Percentiles rank a stretch among this genome's conserved stretches.
These are phyloP conservation scores for Paraphysoderma sedebokerense DNA, from an alignment of 371 early-diverging fungal genomes.

Conservation along the genomic window DNA sequence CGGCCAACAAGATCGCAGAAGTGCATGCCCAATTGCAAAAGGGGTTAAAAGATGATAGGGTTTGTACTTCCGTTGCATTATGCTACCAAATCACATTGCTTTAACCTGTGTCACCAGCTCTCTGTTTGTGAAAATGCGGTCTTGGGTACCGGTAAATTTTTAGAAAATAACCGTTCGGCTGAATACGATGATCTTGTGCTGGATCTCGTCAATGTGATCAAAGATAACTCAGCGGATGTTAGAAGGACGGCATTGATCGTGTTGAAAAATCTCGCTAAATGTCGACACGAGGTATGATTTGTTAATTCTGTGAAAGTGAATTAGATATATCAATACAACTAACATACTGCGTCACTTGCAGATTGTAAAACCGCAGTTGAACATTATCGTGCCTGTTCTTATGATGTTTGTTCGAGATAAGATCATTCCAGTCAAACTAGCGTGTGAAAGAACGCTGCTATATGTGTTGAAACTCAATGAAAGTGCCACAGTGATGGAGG, in stretches of 20 bases:
- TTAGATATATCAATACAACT: not conserved
- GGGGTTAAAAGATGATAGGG: too few relatives aligned
- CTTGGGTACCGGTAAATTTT: too few relatives aligned
- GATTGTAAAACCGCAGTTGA: conserved; percentile 24
- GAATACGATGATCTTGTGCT: too few relatives aligned
- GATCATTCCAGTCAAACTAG: conserved; percentile 58
- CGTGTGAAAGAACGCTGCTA: conserved; percentile 58
- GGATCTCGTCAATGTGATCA: conserved; percentile 20
- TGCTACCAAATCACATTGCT: too few relatives aligned
- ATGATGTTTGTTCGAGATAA: conserved; percentile 58
- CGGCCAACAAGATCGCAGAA: too few relatives aligned
- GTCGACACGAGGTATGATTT: conserved; percentile 6
- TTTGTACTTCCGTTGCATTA: too few relatives aligned
- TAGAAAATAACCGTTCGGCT: too few relatives aligned
- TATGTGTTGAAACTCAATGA: conserved; percentile 39
- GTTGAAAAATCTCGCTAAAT: conserved; percentile 6
- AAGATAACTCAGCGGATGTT: conserved; percentile 8
- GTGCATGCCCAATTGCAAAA: too few relatives aligned
- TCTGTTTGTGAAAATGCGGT: too few relatives aligned
- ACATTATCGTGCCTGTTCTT: conserved; percentile 34
- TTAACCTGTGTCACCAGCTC: too few relatives aligned
- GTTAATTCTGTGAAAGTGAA: conserved; percentile 7
- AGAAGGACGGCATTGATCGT: conserved; percentile 9
- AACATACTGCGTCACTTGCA: not conserved
- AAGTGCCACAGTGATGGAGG: too few relatives aligned